These are phyloP conservation scores for Aspergillus conjunctus DNA, from an alignment of 495 filamentous ascomycete genomes.

Conservation along the genomic window DNA sequence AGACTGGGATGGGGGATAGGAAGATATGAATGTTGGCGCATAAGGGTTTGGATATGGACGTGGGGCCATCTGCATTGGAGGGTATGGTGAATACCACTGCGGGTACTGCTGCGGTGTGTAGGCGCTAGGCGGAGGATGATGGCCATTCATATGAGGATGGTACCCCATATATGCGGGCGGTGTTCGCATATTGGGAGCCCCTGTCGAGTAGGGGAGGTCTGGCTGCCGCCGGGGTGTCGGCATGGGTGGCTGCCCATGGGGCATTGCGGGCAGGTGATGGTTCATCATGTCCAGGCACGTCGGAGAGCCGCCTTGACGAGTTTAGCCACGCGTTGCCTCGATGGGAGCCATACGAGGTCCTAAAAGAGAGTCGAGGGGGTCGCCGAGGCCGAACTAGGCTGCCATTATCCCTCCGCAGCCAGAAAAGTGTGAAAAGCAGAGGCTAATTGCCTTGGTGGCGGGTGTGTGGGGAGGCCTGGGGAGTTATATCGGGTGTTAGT, in stretches of 20 bases:
- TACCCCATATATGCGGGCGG: slow-evolving; percentile 50
- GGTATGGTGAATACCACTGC: slow-evolving; percentile 51
- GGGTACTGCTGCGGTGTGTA: slow-evolving; percentile 49
- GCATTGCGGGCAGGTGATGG: slow-evolving; percentile 55
- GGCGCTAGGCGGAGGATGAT: slow-evolving; percentile 40
- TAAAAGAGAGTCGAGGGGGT: slow-evolving; percentile 28
- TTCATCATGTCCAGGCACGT: slow-evolving; percentile 55
- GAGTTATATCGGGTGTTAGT: slow-evolving; percentile 20
- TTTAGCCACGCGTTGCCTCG: slow-evolving; percentile 48
- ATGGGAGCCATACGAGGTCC: slow-evolving; percentile 47
- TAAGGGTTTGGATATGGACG: slow-evolving; percentile 46
- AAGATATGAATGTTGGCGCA: slow-evolving; percentile 52
- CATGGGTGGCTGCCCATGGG: slow-evolving; percentile 58
- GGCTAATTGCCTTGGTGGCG: slow-evolving; percentile 10
- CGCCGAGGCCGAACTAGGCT: slow-evolving; percentile 34
- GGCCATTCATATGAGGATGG: slow-evolving; percentile 49
- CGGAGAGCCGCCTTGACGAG: slow-evolving; percentile 42
- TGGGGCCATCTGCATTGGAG: slow-evolving; percentile 49
- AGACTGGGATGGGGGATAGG: slow-evolving; percentile 50
- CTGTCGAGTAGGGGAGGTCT: slow-evolving; percentile 51
- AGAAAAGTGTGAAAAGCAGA: slow-evolving; percentile 5
- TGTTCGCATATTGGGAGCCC: slow-evolving; percentile 48
- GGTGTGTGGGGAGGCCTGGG: slow-evolving; percentile 13
- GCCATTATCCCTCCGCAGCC: slow-evolving; percentile 38
- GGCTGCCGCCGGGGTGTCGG: slow-evolving; percentile 51